Evolutionary conservation across 305 asterid species (phyloP), one percentile per base, ranked within the genome.

Genomic region (Ilex paraguariensis): DNA sequence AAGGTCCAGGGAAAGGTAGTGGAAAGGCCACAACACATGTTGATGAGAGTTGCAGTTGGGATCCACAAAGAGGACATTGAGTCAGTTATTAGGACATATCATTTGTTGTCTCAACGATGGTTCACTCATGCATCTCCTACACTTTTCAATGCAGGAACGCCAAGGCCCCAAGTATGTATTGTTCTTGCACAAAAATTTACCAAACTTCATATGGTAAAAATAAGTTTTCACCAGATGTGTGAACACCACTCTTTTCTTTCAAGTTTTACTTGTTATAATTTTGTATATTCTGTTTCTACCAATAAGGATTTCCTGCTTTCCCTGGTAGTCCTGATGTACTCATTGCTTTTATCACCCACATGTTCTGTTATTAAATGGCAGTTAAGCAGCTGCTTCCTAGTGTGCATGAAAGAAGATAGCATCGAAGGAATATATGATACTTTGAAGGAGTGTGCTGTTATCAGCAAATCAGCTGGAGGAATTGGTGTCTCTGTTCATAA

Each of bases 71-170:
- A 84, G 59, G 90, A 93, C 54, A 83, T 93, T 44, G 97, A 93
- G 59, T 82, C 95, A 32, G 93, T 63, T 65, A 59, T 93, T 57
- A 79, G 66, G 73, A 90, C 99, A 17, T 93, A 93, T 63, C 96
- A 93, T 72, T 80, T 90, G 52, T 79, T 93, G 82, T 93, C 99
- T 16, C 99, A 93, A 66, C 64, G 96, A 54, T 93, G 99, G 97
- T 93, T 93, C 75, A 90, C 99, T 50, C 99, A 90, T 75, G 99
- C 99, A 50, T 87, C 99, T 64, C 99, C 99, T 6, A 93, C 99
- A 17, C 93, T 90, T 66, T 93, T 93, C 59, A 90, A 93, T 72
- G 93, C 97, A 12, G 99, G 99, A 72, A 93, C 96, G 62, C 97
- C 96, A 59, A 84, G 90, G 56, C 99, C 99, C 61, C 99, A 90